A percentile compares a stretch with the other conserved stretches of the same genome.
Conservation (phyloP, 805 yeast species). For the Nakazawaea peltata region DNA sequence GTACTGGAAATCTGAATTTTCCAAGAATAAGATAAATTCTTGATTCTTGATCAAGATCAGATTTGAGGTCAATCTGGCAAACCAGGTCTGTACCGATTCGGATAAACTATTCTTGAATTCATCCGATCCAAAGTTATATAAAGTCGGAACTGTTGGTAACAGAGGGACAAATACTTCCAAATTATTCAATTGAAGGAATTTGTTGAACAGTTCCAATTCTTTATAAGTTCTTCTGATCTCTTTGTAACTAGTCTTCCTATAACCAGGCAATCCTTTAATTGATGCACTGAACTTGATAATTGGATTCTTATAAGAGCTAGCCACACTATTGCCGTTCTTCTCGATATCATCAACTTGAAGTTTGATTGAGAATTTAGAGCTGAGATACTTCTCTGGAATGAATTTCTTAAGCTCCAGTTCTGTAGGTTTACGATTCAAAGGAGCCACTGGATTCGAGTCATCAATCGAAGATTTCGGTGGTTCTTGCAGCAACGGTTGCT, state of each 20-base stretch:
- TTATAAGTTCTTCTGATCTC: conserved; percentile 74
- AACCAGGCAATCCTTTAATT: conserved; percentile 57
- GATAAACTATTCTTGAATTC: conserved; percentile 62
- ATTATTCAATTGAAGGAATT: conserved; percentile 70
- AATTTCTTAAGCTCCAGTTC: conserved; percentile 34
- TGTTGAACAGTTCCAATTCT: conserved; percentile 71
- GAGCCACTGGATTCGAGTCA: conserved; percentile 11
- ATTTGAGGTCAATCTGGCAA: conserved; percentile 60
- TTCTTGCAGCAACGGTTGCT: conserved; percentile 1
- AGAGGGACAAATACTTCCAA: conserved; percentile 93
- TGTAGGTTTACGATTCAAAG: conserved; percentile 19
- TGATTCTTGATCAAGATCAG: conserved; percentile 83
- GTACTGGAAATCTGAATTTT: conserved; percentile 28
- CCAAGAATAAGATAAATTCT: conserved; percentile 69
- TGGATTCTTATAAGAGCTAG: conserved; percentile 72
- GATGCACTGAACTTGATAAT: conserved; percentile 63
- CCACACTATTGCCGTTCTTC: conserved; percentile 39
- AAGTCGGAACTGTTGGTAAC: conserved; percentile 65
- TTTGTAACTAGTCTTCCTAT: conserved; percentile 59
- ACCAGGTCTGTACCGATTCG: conserved; percentile 74
- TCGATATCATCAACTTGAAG: conserved; percentile 66
- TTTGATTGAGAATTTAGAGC: conserved; percentile 29
- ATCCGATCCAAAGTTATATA: conserved; percentile 77
- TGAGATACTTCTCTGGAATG: conserved; percentile 43
- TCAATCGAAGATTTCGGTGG: not conserved